Evolutionary conservation across 345 rosid species (phyloP).

Genomic region (Crucihimalaya himalaica): DNA sequence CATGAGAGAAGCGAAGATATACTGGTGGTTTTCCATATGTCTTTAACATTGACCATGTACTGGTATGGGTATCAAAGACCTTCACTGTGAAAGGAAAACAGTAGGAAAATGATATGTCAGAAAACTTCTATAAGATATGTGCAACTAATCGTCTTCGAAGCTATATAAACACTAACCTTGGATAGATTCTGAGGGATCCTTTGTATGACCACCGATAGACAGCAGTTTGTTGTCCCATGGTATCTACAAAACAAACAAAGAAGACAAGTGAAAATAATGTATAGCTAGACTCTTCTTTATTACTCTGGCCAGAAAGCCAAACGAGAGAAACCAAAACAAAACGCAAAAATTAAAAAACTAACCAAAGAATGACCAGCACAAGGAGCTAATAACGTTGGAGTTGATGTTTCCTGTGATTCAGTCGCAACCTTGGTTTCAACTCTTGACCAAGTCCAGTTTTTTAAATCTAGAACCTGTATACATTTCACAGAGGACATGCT

Average conservation of each 20-base stretch:
- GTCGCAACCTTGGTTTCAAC: conserved; percentile 64
- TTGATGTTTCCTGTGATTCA: conserved; percentile 56
- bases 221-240: conserved; percentile 92
- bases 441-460: conserved; percentile 96
- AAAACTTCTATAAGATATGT: conserved; percentile 6
- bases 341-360: conserved; percentile 39
- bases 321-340: conserved; percentile 10
- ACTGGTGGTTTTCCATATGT: conserved; percentile 98
- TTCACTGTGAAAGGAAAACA: conserved; percentile 63
- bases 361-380: conserved; percentile 99
- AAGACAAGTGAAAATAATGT: conserved; percentile 16
- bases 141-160: conserved; percentile 4
- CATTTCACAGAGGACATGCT: conserved; percentile 28
- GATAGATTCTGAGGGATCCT: conserved; percentile 85
- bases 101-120: conserved; percentile 27
- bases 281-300: conserved; percentile 27
- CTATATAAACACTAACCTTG: conserved; percentile 53
- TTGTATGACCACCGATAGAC: conserved; percentile 92
- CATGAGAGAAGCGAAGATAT: conserved; percentile 44
- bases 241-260: conserved; percentile 55
- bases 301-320: conserved; percentile 28
- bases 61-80: conserved; percentile 74
- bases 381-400: conserved; percentile 55
- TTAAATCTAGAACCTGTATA: conserved; percentile 87
- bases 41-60: conserved; percentile 84